Percentiles rank a stretch among this genome's conserved stretches.
These are phyloP conservation scores for Eucalyptus camaldulensis DNA, from an alignment of 345 rosid genomes.

Conservation along the genomic window DNA sequence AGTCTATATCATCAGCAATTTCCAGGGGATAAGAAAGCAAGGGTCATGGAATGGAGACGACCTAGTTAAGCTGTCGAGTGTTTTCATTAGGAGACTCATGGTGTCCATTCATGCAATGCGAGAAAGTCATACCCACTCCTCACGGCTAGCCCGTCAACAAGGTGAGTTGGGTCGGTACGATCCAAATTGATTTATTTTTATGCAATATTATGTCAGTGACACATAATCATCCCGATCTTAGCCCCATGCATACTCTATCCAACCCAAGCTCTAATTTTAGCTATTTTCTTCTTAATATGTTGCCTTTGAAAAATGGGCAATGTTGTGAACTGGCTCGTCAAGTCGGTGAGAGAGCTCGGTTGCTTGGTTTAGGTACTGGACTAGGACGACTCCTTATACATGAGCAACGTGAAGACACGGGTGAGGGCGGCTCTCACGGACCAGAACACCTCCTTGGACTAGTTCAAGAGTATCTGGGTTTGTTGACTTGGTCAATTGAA, in stretches of 20 bases:
- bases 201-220: background rate
- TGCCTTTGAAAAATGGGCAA: background rate
- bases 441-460: background rate
- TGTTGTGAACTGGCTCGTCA: rapidly evolving
- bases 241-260: background rate
- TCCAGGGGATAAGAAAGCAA: background rate
- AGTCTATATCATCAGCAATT: background rate
- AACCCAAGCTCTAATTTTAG: background rate
- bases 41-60: background rate
- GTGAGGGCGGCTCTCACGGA: background rate
- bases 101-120: background rate
- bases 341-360: background rate
- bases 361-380: background rate
- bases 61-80: background rate
- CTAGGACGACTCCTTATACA: background rate
- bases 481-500: background rate
- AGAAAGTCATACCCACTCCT: background rate
- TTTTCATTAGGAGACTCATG: background rate
- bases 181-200: background rate
- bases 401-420: background rate
- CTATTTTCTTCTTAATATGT: background rate
- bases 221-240: background rate
- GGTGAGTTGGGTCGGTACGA: background rate
- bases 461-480: background rate
- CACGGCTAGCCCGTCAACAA: background rate